A percentile compares a stretch with the other conserved stretches of the same genome.
phyloP scores from a whole-genome alignment of 1,139 yeast species.

The Taphrina sp. region DNA sequence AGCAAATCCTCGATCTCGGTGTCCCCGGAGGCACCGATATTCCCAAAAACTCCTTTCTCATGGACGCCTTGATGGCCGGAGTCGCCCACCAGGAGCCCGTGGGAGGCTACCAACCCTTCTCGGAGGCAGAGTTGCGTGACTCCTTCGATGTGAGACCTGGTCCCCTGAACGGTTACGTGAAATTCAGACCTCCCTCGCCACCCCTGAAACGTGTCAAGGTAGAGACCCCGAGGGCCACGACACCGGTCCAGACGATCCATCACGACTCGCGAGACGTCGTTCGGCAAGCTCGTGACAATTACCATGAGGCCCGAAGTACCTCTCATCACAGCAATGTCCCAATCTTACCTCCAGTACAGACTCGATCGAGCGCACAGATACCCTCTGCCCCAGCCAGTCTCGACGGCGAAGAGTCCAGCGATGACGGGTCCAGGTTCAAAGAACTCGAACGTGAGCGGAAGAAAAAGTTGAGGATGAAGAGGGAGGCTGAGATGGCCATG shows the following conservation, averaged over 20 bases:
- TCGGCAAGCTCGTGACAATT: background rate
- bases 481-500: slow-evolving; percentile 18
- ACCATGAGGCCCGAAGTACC: slow-evolving; percentile 1
- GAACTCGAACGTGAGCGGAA: slow-evolving; percentile 25
- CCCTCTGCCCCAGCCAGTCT: background rate
- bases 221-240: background rate
- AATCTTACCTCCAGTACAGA: slow-evolving; percentile 3
- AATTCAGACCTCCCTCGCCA: slow-evolving; percentile 13
- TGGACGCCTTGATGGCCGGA: slow-evolving; percentile 20
- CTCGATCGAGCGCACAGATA: slow-evolving; percentile 9
- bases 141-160: slow-evolving; percentile 22
- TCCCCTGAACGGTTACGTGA: slow-evolving; percentile 15
- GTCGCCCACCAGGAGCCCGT: slow-evolving; percentile 24
- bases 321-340: slow-evolving; percentile 2
- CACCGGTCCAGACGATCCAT: background rate
- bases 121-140: slow-evolving; percentile 5
- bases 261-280: background rate
- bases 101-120: slow-evolving; percentile 21
- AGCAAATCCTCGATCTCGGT: slow-evolving; percentile 15
- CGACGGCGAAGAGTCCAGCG: slow-evolving; percentile 23
- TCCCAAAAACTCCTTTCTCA: slow-evolving; percentile 16
- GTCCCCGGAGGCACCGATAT: slow-evolving; percentile 21
- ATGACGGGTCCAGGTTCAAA: slow-evolving; percentile 29
- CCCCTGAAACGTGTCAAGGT: background rate
- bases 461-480: slow-evolving; percentile 20